Percentiles rank a stretch among this genome's conserved stretches.
Evolutionary conservation across 192 early-diverging fungal genomes (phyloP).

Genomic region (Chytriomyces sp.): DNA sequence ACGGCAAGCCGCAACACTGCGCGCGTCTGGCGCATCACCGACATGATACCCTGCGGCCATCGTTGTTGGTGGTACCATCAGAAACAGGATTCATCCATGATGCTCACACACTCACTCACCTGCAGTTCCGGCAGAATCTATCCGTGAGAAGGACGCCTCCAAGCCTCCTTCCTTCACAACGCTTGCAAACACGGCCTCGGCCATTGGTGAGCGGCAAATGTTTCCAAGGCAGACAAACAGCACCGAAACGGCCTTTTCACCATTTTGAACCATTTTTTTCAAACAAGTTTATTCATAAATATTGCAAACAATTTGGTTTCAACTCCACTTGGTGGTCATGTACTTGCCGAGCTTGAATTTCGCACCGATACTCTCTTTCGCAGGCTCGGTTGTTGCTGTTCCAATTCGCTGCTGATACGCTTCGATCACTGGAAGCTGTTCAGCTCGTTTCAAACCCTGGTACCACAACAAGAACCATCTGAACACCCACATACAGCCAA

Average conservation of each 20-base stretch:
- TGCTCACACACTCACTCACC: not conserved
- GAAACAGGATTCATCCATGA: too few relatives aligned
- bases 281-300: too few relatives aligned
- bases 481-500: not conserved
- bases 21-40: constrained; percentile 72
- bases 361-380: not conserved
- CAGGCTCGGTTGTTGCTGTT: constrained; percentile 7
- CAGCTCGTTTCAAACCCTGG: constrained; percentile 50
- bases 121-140: constrained; percentile 89
- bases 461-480: not conserved
- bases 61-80: too few relatives aligned
- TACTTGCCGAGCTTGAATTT: not conserved
- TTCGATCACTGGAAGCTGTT: constrained; percentile 47
- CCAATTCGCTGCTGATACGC: constrained; percentile 41
- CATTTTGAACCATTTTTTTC: too few relatives aligned
- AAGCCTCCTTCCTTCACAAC: constrained; percentile 67
- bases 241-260: constrained; percentile 29
- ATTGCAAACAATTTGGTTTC: not conserved
- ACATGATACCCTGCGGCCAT: constrained; percentile 66
- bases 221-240: constrained; percentile 70
- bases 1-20: constrained; percentile 70
- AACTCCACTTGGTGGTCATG: not conserved
- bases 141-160: constrained; percentile 56
- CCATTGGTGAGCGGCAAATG: constrained; percentile 90
- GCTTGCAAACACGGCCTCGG: constrained; percentile 88